phyloP scores from a whole-genome alignment of 495 filamentous ascomycete genomes.

The Aspergillus campestris region DNA sequence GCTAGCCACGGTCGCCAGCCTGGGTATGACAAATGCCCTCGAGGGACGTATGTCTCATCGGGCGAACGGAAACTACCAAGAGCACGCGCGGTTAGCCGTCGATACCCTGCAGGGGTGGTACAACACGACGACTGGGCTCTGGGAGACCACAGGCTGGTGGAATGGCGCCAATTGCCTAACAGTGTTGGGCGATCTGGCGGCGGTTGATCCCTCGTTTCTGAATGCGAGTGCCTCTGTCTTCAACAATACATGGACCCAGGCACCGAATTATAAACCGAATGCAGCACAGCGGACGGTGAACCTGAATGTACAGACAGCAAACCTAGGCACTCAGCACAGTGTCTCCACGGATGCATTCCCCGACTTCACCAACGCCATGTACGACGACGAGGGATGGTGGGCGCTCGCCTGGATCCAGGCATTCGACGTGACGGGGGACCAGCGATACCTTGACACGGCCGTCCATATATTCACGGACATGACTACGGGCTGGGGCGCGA shows the following conservation, averaged over 20 bases:
- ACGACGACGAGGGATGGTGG: conserved; percentile 65
- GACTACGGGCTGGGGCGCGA: conserved; percentile 37
- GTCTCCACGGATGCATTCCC: neutral
- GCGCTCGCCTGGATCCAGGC: conserved; percentile 49
- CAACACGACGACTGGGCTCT: conserved; percentile 50
- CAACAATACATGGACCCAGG: too few relatives aligned
- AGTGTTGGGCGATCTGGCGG: conserved; percentile 52
- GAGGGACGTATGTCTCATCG: too few relatives aligned
- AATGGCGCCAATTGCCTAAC: conserved; percentile 65
- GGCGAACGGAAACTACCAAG: too few relatives aligned
- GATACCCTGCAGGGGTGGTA: conserved; percentile 55
- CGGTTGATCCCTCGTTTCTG: conserved; percentile 27
- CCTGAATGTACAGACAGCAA: too few relatives aligned
- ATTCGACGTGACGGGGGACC: conserved; percentile 44
- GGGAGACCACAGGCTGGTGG: conserved; percentile 67
- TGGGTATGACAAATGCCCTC: too few relatives aligned
- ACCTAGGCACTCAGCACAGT: too few relatives aligned
- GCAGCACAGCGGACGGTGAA: too few relatives aligned
- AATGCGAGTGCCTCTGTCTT: too few relatives aligned
- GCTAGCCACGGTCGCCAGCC: too few relatives aligned
- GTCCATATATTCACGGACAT: conserved; percentile 51
- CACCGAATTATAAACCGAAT: too few relatives aligned
- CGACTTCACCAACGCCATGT: conserved; percentile 42
- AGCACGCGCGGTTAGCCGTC: too few relatives aligned
- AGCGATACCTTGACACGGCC: conserved; percentile 40